phyloP scores from a whole-genome alignment of 768 basidiomycete genomes.

The Gautieria morchelliformis region DNA sequence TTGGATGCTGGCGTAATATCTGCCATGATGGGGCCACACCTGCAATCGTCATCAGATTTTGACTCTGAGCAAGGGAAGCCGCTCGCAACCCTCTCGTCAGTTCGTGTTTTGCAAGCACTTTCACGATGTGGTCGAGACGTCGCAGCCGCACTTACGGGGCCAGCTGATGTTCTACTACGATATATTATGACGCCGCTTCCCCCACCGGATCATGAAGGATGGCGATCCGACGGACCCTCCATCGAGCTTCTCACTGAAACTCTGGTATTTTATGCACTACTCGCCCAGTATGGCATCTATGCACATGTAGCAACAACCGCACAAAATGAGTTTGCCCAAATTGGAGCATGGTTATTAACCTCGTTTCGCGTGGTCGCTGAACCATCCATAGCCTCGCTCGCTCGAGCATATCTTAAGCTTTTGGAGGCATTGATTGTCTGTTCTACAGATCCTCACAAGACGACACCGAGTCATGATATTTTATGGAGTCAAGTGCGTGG shows the following conservation, averaged over 20 bases:
- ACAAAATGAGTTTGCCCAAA: slow-evolving; percentile 38
- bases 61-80: background rate
- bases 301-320: slow-evolving; percentile 60
- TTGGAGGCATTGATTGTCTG: slow-evolving; percentile 70
- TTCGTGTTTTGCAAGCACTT: slow-evolving; percentile 1
- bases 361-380: slow-evolving; percentile 19
- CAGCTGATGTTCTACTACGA: slow-evolving; percentile 59
- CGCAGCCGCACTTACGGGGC: slow-evolving; percentile 45
- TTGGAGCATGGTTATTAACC: slow-evolving; percentile 37
- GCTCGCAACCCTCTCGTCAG: background rate
- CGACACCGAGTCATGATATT: slow-evolving; percentile 78
- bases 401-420: slow-evolving; percentile 46
- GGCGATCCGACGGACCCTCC: background rate
- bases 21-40: background rate
- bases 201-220: slow-evolving; percentile 7
- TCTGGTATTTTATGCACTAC: slow-evolving; percentile 49
- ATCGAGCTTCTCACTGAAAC: slow-evolving; percentile 41
- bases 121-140: slow-evolving; percentile 1
- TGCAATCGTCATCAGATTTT: background rate
- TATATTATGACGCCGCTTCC: slow-evolving; percentile 55
- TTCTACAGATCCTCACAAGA: slow-evolving; percentile 84
- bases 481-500: slow-evolving; percentile 81
- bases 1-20: background rate
- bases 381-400: slow-evolving; percentile 19
- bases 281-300: slow-evolving; percentile 76